phyloP scores from a whole-genome alignment of 495 filamentous ascomycete species.

The Aspergillus sclerotiicarbonarius region DNA sequence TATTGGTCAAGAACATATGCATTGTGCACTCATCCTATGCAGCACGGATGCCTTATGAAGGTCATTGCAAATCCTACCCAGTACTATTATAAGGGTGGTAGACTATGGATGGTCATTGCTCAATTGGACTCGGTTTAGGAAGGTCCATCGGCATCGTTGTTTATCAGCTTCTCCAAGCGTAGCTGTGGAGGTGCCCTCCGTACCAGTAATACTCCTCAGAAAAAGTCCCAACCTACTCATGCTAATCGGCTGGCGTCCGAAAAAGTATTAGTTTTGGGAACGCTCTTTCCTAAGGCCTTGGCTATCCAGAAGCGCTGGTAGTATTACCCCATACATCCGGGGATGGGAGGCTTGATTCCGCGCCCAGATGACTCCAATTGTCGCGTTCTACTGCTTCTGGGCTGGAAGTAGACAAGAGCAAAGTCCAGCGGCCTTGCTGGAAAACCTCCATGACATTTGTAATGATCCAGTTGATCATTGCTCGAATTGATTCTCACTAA shows the following conservation, averaged over 20 bases:
- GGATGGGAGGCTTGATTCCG: constrained; percentile 10
- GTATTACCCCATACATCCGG: constrained; percentile 10
- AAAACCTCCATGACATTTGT: no score
- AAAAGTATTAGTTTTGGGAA: constrained; percentile 1
- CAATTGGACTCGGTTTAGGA: not conserved
- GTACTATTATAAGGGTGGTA: not conserved
- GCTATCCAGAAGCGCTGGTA: not conserved
- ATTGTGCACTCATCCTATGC: not conserved
- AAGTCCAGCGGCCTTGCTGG: not conserved
- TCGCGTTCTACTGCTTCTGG: not conserved
- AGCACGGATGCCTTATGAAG: no score
- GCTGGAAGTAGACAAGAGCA: not conserved
- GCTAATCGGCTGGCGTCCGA: constrained; percentile 18
- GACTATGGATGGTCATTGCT: not conserved
- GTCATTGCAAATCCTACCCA: no score
- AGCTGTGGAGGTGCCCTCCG: not conserved
- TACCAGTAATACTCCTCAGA: not conserved
- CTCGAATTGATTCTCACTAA: not conserved
- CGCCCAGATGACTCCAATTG: not conserved
- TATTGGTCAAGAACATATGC: not conserved
- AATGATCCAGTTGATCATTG: not conserved
- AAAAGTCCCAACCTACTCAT: constrained; percentile 7
- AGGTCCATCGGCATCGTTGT: not conserved
- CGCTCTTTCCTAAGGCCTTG: not conserved
- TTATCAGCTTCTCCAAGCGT: constrained; percentile 1